Conservation (phyloP, 78 protist genomes). For the Speleostelium caveatum region DNA sequence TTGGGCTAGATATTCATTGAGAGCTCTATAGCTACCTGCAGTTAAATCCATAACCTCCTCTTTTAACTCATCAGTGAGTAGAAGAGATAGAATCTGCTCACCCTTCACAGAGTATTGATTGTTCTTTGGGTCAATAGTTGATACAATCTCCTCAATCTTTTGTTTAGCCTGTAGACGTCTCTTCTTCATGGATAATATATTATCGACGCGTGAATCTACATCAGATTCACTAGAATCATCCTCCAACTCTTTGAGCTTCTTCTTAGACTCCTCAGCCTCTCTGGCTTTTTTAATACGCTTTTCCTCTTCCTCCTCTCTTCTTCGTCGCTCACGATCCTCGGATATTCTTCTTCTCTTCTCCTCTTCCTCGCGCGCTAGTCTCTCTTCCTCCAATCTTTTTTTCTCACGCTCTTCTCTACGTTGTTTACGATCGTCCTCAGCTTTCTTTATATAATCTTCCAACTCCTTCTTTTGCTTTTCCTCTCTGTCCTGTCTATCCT, state of each 20-base stretch:
- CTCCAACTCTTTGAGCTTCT: constrained; percentile 32
- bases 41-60: constrained; percentile 66
- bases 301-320: constrained; percentile 69
- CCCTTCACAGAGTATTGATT: constrained; percentile 1
- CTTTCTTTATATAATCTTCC: constrained; percentile 67
- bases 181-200: constrained; percentile 44
- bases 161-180: constrained; percentile 2
- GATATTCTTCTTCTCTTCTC: constrained; percentile 1
- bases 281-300: not conserved
- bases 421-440: constrained; percentile 40
- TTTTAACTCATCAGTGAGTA: constrained; percentile 57
- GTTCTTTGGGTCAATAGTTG: constrained; percentile 12
- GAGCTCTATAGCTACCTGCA: constrained; percentile 23
- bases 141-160: constrained; percentile 30
- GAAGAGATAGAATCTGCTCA: not conserved
- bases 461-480: constrained; percentile 68
- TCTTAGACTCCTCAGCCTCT: constrained; percentile 50
- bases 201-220: constrained; percentile 54
- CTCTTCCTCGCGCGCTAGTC: constrained; percentile 45
- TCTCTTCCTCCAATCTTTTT: constrained; percentile 35
- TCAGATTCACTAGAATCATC: constrained; percentile 36
- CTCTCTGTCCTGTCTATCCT: constrained; percentile 44
- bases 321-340: constrained; percentile 33
- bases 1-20: constrained; percentile 35
- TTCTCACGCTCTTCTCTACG: constrained; percentile 69